Evolutionary conservation across 352 stramenopile genomes (phyloP).

Genomic region (Pythium sp.): DNA sequence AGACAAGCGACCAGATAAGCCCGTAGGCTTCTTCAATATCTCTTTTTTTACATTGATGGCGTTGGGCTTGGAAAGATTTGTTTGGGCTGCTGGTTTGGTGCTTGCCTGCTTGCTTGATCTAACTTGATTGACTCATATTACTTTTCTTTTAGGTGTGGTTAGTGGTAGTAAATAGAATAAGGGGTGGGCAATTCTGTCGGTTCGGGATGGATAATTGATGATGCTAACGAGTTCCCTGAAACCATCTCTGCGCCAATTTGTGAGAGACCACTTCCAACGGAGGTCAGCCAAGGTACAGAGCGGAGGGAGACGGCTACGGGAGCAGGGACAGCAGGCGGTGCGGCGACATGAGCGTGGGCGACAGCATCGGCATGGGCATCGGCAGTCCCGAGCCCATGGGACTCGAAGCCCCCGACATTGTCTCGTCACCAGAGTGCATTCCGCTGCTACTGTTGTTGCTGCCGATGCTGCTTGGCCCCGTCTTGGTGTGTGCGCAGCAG

Average conservation of each 20-base stretch:
- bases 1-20: background rate
- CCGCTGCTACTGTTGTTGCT: constrained; percentile 3
- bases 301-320: constrained; percentile 21
- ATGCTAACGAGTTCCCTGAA: background rate
- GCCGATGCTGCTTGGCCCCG: constrained; percentile 25
- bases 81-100: background rate
- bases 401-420: constrained; percentile 6
- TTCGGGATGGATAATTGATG: background rate
- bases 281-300: background rate
- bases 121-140: constrained; percentile 10
- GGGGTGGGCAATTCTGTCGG: background rate
- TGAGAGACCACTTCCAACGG: constrained; percentile 13
- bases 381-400: constrained; percentile 13
- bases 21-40: background rate
- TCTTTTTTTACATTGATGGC: constrained; percentile 3
- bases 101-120: background rate
- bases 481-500: constrained; percentile 83
- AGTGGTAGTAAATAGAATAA: constrained; percentile 10
- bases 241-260: background rate
- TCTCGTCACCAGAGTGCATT: background rate
- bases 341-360: constrained; percentile 58
- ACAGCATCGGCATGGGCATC: constrained; percentile 52
- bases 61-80: background rate
- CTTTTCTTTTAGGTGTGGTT: constrained; percentile 1
- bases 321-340: constrained; percentile 63